These are phyloP conservation scores for Malus hybrid DNA, from an alignment of 331 rosid species.

Conservation along the genomic window DNA sequence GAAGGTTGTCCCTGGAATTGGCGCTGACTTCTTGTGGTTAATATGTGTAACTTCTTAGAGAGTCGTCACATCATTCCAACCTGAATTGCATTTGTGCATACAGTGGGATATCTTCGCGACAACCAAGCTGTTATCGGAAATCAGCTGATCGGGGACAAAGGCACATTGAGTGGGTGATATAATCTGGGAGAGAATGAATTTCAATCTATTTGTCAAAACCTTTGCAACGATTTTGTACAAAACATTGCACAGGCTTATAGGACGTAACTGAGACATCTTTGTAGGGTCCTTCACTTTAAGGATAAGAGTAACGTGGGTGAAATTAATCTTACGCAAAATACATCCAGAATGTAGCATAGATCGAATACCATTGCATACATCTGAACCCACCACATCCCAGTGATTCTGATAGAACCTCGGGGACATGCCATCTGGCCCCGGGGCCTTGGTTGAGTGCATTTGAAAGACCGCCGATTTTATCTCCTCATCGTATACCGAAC, in stretches of 20 bases:
- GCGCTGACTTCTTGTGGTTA: too few relatives aligned
- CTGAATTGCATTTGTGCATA: background rate
- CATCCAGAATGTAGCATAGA: background rate
- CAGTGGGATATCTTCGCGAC: background rate
- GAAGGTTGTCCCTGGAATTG: too few relatives aligned
- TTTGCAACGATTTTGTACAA: background rate
- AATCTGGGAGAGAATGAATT: rapidly evolving
- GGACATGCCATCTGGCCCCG: background rate
- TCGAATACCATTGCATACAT: background rate
- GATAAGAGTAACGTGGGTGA: background rate
- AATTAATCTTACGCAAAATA: background rate
- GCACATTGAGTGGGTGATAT: background rate
- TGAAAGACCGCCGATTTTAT: background rate
- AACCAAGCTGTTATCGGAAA: background rate
- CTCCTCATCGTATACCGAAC: background rate
- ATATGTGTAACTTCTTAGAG: too few relatives aligned
- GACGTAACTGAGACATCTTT: background rate
- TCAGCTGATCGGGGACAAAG: background rate
- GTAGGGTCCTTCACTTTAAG: background rate
- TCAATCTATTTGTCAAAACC: background rate
- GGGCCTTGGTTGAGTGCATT: background rate
- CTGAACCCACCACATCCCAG: background rate
- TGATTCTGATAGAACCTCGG: background rate
- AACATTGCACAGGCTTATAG: background rate
- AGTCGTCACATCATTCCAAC: too few relatives aligned